Evolutionary conservation across 2,329 filamentous ascomycete genomes (phyloP), one percentile per base, ranked within the genome.

Genomic region (Diaporthe sp.): DNA sequence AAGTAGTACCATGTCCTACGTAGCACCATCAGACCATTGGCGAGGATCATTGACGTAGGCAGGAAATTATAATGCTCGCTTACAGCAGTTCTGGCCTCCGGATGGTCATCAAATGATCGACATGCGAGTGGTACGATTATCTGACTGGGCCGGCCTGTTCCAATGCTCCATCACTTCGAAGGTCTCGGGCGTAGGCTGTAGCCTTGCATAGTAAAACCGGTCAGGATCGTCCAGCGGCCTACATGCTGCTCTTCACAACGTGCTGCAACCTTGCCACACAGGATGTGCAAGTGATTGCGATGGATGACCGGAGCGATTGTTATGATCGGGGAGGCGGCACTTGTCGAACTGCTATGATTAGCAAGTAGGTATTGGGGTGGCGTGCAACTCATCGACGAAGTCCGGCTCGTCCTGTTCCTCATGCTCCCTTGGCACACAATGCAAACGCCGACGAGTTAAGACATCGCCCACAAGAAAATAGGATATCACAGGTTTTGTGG

Each of bases 241-340:
- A 25, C n/a, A 28, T 55, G 34, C 31, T 37, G n/a, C 28, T 42
- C 34, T 31, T 28, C 49, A 42, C 34, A 39, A 15, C 42, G 34
- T 19, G 60, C 55, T 42, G 72, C 44, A 67, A 60, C 55, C 10
- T 60, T 49, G 49, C 17, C 42, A 67, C 67, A 44, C 58, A 62
- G 25, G 72, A 22, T 37, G n/a, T 61, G 72, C 60, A 60, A 49
- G 55, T 61, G n/a, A 68, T 46, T 46, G 44, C 73, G 67, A 70
- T 68, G 60, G 60, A 46, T 67, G 51, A 25, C 34, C 12, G 17
- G 67, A 19, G n/a, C 49, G 34, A 19, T 7, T 13, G 15, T 25
- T 55, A 10, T 42, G n/a, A 31, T 46, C 34, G n/a, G 34, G 39
- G n/a, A 55, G 65, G n/a, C 49, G n/a, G 49, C 15, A 28, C 34